These are phyloP conservation scores for Glycine tomentella DNA, from an alignment of 306 rosid genomes.

Conservation along the genomic window DNA sequence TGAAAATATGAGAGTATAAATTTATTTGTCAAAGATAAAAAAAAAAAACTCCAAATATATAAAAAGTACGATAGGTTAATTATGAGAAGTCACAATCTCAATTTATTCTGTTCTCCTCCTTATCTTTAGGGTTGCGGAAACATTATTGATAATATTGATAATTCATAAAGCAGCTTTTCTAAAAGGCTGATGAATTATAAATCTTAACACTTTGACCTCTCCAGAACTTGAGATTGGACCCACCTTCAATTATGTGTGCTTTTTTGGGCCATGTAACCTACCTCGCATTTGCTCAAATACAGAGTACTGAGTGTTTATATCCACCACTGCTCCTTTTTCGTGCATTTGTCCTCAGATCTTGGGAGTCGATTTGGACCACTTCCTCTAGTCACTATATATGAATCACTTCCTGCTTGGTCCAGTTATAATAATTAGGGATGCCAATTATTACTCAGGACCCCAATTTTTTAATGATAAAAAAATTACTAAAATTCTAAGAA, in stretches of 20 bases:
- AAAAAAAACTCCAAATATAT: too few relatives aligned
- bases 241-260: background rate
- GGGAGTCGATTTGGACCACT: slow-evolving; percentile 2
- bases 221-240: background rate
- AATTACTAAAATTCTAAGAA: too few relatives aligned
- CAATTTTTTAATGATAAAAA: too few relatives aligned
- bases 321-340: background rate
- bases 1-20: too few relatives aligned
- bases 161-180: background rate
- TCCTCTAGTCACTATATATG: background rate
- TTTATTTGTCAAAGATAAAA: too few relatives aligned
- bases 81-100: too few relatives aligned
- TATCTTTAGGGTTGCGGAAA: too few relatives aligned
- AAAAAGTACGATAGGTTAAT: too few relatives aligned
- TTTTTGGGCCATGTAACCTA: background rate
- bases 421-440: background rate
- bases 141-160: too few relatives aligned
- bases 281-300: slow-evolving; percentile 12
- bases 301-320: background rate
- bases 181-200: background rate
- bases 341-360: background rate
- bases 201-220: too few relatives aligned
- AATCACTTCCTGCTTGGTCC: background rate
- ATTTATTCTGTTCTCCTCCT: too few relatives aligned
- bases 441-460: background rate